phyloP scores from a whole-genome alignment of 257 asterid species.

The Jasminum sambac region DNA sequence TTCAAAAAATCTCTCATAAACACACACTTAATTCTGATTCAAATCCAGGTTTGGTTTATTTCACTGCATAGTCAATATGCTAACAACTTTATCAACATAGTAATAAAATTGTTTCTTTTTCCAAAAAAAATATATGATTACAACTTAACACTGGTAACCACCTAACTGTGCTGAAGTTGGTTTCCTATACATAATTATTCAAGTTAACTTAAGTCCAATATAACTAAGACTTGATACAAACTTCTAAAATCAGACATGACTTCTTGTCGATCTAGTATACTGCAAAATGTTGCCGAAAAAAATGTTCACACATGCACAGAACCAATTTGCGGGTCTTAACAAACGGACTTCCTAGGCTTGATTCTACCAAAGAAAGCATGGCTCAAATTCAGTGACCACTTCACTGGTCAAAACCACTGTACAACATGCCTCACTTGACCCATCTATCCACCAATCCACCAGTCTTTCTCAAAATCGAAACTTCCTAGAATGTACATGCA shows the following conservation, averaged over 20 bases:
- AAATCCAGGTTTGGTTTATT: not conserved
- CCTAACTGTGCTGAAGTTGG: not conserved
- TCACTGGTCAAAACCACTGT: not conserved
- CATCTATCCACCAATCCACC: not conserved
- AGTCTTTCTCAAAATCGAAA: not conserved
- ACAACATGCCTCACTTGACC: not conserved
- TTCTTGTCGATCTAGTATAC: not conserved
- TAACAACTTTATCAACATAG: too few species aligned
- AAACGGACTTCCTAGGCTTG: not conserved
- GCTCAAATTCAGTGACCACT: not conserved
- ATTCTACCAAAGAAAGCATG: not conserved
- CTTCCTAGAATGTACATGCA: not conserved
- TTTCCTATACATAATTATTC: not conserved
- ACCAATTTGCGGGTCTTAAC: not conserved
- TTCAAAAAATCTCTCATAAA: too few species aligned
- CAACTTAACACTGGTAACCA: not conserved
- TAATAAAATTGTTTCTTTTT: too few species aligned
- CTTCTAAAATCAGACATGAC: not conserved
- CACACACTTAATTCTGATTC: not conserved
- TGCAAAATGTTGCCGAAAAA: not conserved
- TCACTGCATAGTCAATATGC: not conserved
- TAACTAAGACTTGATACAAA: not conserved
- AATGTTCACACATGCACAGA: not conserved
- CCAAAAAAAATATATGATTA: too few species aligned
- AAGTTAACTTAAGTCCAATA: not conserved